These are phyloP conservation scores for Nicotiana benthamiana DNA, from an alignment of 257 asterid genomes.

Conservation along the genomic window DNA sequence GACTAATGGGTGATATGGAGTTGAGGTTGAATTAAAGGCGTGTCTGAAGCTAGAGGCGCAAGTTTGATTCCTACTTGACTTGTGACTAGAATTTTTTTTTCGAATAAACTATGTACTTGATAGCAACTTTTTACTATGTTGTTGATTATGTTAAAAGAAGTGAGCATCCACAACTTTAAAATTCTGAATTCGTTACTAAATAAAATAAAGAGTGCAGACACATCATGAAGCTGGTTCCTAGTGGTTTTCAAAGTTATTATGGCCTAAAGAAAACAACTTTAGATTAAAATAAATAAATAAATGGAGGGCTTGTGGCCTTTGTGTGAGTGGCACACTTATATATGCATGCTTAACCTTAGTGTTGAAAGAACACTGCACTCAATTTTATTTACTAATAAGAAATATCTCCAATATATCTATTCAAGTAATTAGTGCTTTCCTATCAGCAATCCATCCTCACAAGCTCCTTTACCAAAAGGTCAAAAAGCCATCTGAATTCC, in stretches of 20 bases:
- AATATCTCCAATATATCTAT: not conserved
- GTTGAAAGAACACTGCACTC: conserved; percentile 50
- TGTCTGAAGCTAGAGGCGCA: no score
- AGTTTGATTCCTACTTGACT: no score
- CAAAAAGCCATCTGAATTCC: not conserved
- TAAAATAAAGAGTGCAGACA: not conserved
- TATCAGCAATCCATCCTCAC: conserved; percentile 23
- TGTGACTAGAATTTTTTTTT: no score
- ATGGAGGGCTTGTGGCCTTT: not conserved
- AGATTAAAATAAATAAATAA: not conserved
- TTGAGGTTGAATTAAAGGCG: no score
- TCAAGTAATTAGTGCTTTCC: conserved; percentile 25
- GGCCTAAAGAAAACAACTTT: not conserved
- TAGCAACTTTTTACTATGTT: no score
- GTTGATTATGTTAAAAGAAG: no score
- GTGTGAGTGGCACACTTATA: conserved; percentile 32
- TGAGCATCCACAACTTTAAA: no score
- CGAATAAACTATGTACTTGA: no score
- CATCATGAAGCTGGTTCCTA: not conserved
- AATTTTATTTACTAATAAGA: conserved; percentile 7
- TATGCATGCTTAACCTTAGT: conserved; percentile 9
- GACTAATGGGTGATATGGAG: no score
- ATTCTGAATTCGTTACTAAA: fast-evolving
- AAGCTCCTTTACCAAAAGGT: not conserved
- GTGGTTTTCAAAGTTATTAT: not conserved